These are phyloP conservation scores for Starmerella stellata DNA, from an alignment of 805 yeast species.

Conservation along the genomic window DNA sequence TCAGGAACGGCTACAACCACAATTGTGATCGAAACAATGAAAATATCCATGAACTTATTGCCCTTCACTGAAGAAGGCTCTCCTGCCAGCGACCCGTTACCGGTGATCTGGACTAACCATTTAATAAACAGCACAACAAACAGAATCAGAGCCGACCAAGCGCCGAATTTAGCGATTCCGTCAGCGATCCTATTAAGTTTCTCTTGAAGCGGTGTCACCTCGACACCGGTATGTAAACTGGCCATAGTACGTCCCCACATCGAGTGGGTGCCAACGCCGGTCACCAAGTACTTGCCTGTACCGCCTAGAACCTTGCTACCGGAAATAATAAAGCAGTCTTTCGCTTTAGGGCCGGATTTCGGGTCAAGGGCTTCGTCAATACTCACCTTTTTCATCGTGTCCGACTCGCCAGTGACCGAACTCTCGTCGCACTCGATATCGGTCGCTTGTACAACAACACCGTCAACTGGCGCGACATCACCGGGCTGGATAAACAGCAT, in stretches of 20 bases:
- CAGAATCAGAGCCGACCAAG: constrained; percentile 63
- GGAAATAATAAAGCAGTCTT: constrained; percentile 72
- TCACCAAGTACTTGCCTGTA: constrained; percentile 64
- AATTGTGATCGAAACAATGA: constrained; percentile 80
- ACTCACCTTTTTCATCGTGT: constrained; percentile 48
- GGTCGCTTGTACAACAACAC: constrained; percentile 48
- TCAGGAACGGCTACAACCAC: constrained; percentile 99
- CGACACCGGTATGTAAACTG: constrained; percentile 56
- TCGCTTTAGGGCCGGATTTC: constrained; percentile 16
- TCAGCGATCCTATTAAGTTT: constrained; percentile 70
- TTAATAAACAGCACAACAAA: constrained; percentile 64
- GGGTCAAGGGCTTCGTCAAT: constrained; percentile 21
- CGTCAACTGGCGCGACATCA: constrained; percentile 82
- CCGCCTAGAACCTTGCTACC: constrained; percentile 84
- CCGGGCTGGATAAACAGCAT: constrained; percentile 72
- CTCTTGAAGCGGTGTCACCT: constrained; percentile 74
- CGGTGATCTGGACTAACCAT: constrained; percentile 44
- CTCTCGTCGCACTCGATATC: constrained; percentile 79
- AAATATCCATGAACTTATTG: constrained; percentile 59
- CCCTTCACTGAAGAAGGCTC: constrained; percentile 58
- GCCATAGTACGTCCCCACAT: constrained; percentile 83
- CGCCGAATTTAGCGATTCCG: constrained; percentile 88
- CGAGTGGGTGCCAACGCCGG: constrained; percentile 80
- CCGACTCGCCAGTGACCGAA: constrained; percentile 84
- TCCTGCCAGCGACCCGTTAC: constrained; percentile 21